Percentiles rank a stretch among this genome's conserved stretches.
Conservation (phyloP, 73 alveolate genomes). For the Effrenium voratum region DNA sequence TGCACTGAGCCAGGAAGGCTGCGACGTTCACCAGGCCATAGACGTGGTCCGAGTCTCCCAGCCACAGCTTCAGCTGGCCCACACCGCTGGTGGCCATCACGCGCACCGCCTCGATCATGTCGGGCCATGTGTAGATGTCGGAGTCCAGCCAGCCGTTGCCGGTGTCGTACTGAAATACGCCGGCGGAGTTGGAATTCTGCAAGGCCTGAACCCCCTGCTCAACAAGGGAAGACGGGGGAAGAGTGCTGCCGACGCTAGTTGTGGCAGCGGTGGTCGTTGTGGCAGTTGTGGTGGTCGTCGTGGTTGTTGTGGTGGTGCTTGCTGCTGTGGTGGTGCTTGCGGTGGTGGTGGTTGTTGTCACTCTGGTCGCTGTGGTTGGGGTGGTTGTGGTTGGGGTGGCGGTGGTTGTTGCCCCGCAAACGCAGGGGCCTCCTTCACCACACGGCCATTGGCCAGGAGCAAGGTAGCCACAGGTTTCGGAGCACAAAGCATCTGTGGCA, state of each 20-base stretch:
- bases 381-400: background rate
- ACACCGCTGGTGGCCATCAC: constrained; percentile 72
- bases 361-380: background rate
- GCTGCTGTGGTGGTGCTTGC: background rate
- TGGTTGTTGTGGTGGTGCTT: background rate
- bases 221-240: background rate
- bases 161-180: constrained; percentile 81
- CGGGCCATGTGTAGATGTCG: constrained; percentile 92
- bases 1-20: constrained; percentile 92
- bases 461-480: constrained; percentile 48
- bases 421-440: constrained; percentile 81
- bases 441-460: constrained; percentile 52
- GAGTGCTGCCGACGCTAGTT: background rate
- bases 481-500: constrained; percentile 44
- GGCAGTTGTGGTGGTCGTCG: too few relatives aligned
- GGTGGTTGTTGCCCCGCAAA: constrained; percentile 16
- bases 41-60: constrained; percentile 71
- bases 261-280: too few relatives aligned
- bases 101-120: constrained; percentile 84
- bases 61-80: constrained; percentile 66
- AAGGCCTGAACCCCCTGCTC: background rate
- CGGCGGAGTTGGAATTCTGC: constrained; percentile 43
- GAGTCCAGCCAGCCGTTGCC: constrained; percentile 76
- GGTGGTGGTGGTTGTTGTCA: background rate
- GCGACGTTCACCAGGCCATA: constrained; percentile 90